Percentiles rank a stretch among this genome's conserved stretches.
Conservation (phyloP, 2,329 filamentous ascomycete genomes). For the Dendrostoma leiphaemia region DNA sequence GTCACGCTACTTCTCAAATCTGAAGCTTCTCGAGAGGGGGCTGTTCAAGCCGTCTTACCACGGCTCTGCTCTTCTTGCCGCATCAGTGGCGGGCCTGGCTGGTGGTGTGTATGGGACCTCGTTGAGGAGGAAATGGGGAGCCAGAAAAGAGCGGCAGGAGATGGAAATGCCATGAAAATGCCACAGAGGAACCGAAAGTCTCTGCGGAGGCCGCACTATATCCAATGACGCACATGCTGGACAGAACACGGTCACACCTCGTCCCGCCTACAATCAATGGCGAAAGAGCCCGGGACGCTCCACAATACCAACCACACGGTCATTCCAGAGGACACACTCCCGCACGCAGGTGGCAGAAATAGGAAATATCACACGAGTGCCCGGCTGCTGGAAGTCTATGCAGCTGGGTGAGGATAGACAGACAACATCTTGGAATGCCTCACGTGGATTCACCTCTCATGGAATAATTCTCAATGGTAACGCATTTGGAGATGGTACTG, state of each 20-base stretch:
- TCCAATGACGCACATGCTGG: neutral
- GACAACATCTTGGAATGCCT: too few relatives aligned
- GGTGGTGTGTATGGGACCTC: slow-evolving; percentile 29
- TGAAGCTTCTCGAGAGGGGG: slow-evolving; percentile 40
- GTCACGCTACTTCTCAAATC: slow-evolving; percentile 42
- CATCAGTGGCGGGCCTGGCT: slow-evolving; percentile 28
- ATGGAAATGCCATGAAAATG: slow-evolving; percentile 4
- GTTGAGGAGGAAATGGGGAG: slow-evolving; percentile 21
- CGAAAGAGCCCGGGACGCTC: neutral
- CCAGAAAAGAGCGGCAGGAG: slow-evolving; percentile 16
- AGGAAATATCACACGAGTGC: too few relatives aligned
- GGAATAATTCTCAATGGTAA: too few relatives aligned
- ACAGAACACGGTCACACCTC: neutral
- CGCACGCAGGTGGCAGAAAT: too few relatives aligned
- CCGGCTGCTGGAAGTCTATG: too few relatives aligned
- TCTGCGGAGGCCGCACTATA: neutral
- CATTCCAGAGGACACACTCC: neutral
- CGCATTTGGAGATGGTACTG: too few relatives aligned
- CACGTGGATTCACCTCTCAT: too few relatives aligned
- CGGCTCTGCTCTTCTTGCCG: slow-evolving; percentile 28
- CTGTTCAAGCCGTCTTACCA: slow-evolving; percentile 36
- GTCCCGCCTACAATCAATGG: neutral
- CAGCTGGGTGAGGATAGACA: too few relatives aligned
- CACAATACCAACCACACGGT: neutral
- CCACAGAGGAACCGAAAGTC: too few relatives aligned